phyloP scores from a whole-genome alignment of 2,329 filamentous ascomycete species.

The Penicillium olsonii region DNA sequence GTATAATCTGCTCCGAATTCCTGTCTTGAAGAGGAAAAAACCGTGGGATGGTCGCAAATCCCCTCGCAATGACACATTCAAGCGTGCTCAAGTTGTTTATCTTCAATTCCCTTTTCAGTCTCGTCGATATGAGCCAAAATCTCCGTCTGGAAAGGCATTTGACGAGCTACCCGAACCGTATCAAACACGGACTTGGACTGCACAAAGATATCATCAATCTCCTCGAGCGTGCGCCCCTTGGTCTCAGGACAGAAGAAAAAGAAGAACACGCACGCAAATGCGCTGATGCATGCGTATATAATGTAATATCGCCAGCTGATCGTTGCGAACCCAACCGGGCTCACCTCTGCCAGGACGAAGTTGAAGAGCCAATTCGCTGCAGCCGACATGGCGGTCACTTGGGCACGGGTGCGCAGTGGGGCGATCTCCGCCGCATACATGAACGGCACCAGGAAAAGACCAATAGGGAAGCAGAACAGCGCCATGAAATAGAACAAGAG shows the following conservation, averaged over 20 bases:
- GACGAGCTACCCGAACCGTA: conserved; percentile 19
- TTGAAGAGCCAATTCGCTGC: conserved; percentile 44
- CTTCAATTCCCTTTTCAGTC: conserved; percentile 6
- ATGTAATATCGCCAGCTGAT: conserved; percentile 54
- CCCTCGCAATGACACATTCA: neutral
- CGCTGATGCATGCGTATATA: conserved; percentile 46
- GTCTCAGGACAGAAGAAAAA: conserved; percentile 44
- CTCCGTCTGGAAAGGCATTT: conserved; percentile 23
- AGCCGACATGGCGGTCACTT: conserved; percentile 59
- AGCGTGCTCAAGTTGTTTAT: conserved; percentile 8
- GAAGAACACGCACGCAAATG: conserved; percentile 26
- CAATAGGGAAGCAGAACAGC: conserved; percentile 62
- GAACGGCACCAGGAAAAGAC: conserved; percentile 61
- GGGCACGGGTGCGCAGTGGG: conserved; percentile 40
- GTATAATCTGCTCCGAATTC: neutral
- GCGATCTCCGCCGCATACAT: conserved; percentile 62
- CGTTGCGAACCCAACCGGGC: conserved; percentile 37
- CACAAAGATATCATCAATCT: conserved; percentile 41
- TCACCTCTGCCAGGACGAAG: conserved; percentile 39
- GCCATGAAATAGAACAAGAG: conserved; percentile 61
- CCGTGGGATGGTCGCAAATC: too few relatives aligned
- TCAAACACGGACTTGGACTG: conserved; percentile 31
- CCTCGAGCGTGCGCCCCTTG: conserved; percentile 39
- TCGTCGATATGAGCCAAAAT: conserved; percentile 11
- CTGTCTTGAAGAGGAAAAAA: too few relatives aligned